Evolutionary conservation across 2,329 filamentous ascomycete species (phyloP).

Genomic region (Fusarium drepaniforme): DNA sequence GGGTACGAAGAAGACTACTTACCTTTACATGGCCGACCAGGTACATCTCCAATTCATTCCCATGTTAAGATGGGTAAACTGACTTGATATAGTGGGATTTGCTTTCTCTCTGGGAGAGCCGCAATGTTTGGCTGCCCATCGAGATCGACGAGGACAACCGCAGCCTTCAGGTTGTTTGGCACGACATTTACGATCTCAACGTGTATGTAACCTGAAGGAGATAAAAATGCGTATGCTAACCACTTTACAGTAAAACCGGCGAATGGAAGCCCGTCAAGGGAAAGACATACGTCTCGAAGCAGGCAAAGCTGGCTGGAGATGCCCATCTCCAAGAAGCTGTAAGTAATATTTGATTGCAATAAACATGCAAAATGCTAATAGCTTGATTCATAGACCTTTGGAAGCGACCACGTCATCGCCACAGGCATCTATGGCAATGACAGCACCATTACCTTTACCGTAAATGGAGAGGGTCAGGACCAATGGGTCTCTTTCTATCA

Average conservation of each 20-base stretch:
- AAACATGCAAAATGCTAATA: rapidly evolving
- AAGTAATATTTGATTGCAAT: not conserved
- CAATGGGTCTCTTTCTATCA: conserved; percentile 70
- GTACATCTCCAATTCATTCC: conserved; percentile 12
- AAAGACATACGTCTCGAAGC: conserved; percentile 58
- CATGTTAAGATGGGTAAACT: rapidly evolving
- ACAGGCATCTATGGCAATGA: conserved; percentile 66
- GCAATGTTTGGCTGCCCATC: conserved; percentile 68
- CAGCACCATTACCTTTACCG: conserved; percentile 62
- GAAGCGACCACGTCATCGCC: conserved; percentile 57
- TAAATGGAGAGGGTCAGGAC: conserved; percentile 59
- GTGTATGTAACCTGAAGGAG: conserved; percentile 50
- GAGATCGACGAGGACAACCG: conserved; percentile 64
- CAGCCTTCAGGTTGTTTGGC: conserved; percentile 61
- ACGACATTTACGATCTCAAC: conserved; percentile 66
- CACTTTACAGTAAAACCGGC: conserved; percentile 53
- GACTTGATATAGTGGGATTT: conserved; percentile 56
- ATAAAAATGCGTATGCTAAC: not conserved
- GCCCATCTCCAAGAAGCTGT: conserved; percentile 64
- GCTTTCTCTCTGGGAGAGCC: conserved; percentile 65
- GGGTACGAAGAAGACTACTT: conserved; percentile 58
- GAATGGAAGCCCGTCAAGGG: conserved; percentile 60
- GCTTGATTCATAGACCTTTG: conserved; percentile 53
- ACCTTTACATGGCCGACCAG: conserved; percentile 62
- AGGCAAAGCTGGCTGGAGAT: conserved; percentile 57